Conservation (phyloP, 2,329 filamentous ascomycete genomes). For the Cryoendolithus antarcticus region DNA sequence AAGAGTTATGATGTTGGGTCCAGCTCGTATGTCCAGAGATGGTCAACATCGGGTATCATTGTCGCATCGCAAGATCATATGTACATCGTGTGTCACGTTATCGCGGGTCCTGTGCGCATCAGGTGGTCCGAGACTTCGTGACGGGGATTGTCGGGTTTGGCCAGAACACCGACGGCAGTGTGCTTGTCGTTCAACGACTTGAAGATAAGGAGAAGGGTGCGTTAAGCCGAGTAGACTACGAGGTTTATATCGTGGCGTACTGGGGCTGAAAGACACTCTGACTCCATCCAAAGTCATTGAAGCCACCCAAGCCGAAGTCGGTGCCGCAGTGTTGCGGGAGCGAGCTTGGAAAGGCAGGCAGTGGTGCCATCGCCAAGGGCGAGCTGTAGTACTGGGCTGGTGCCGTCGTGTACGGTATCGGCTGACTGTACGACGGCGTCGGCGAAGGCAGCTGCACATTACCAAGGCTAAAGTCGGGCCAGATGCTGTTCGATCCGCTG, state of each 20-base stretch:
- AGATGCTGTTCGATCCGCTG: constrained; percentile 57
- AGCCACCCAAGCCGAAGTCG: constrained; percentile 47
- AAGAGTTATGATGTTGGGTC: constrained; percentile 14
- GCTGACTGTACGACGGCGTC: constrained; percentile 63
- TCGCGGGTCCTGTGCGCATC: constrained; percentile 28
- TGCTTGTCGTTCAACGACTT: constrained; percentile 19
- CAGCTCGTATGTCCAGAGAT: constrained; percentile 9
- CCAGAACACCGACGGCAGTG: constrained; percentile 27
- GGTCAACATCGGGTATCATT: constrained; percentile 28
- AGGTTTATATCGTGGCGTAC: constrained; percentile 57
- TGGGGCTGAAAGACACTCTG: constrained; percentile 68
- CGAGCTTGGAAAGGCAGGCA: constrained; percentile 72
- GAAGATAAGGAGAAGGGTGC: constrained; percentile 1
- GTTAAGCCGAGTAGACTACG: not conserved
- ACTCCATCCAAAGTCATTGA: constrained; percentile 74
- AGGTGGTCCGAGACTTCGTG: constrained; percentile 16
- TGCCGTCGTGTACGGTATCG: constrained; percentile 45
- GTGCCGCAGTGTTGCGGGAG: constrained; percentile 73
- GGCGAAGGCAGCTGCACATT: constrained; percentile 64
- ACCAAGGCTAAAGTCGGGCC: constrained; percentile 65
- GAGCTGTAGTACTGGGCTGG: constrained; percentile 60
- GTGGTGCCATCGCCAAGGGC: constrained; percentile 59
- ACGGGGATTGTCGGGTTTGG: constrained; percentile 24
- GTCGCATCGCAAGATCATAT: constrained; percentile 29
- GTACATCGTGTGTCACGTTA: constrained; percentile 29